Evolutionary conservation across 352 stramenopile species (phyloP), one percentile per base, ranked within the genome.

Genomic region (Phytophthora sp.): DNA sequence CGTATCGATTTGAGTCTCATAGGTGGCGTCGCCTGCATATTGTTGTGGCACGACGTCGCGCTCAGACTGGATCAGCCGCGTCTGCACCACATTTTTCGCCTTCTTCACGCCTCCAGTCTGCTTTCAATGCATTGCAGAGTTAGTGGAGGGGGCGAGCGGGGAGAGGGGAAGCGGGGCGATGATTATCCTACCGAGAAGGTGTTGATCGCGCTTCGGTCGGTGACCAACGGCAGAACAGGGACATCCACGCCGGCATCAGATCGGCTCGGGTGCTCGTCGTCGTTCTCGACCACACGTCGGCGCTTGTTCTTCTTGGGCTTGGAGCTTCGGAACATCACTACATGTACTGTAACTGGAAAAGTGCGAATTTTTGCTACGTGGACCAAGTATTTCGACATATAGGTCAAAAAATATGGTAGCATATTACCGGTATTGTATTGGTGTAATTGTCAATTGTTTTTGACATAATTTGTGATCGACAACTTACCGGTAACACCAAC

Each of bases 1-100:
- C 38, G 86, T 94, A 69, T 94, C 86, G 42, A 94, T 94, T 69
- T 94, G 82, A 13, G 65, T 84, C 69, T 94, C 86, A 57, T 94
- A 93, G 30, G 86, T 94, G 51, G 86, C 86, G 44, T 92, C 86
- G 13, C 86, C 86, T 23, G 86, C 86, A 69, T 93, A 94, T 41
- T 86, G 66, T 54, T 93, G 81, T 21, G 82, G 86, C 16, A 93
- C 84, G 42, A 92, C 79, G 64, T 94, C 77, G 27, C 86, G 86
- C 63, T 80, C 77, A 2, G 86, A 94, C 61, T 87, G 77, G 64
- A 93, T 76, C 24, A 84, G 69, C 27, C 53, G 74, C 18, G 69
- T 75, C 51, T 91, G 72, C 26, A 94, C 69, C 42, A 86, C 68
- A 47, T 91, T 91, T 55, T 85, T 84, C 45, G 59, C 56, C 27